These are phyloP conservation scores for Epichloe festucae DNA, from an alignment of 2,329 filamentous ascomycete genomes.

Conservation along the genomic window DNA sequence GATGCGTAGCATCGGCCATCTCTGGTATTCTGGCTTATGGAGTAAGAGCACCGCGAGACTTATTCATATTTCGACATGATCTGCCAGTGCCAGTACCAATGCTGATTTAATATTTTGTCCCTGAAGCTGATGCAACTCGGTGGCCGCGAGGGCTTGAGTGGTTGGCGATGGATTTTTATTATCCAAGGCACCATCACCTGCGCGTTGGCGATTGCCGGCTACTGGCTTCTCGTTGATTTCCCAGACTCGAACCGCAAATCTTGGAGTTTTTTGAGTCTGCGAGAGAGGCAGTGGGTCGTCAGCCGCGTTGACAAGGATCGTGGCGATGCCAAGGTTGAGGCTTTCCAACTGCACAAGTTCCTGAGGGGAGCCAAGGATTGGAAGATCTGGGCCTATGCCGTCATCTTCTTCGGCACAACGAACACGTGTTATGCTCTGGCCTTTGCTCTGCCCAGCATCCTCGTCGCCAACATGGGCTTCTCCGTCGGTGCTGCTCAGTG, in stretches of 20 bases:
- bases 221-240: slow-evolving; percentile 50
- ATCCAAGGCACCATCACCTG: slow-evolving; percentile 42
- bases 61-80: background rate
- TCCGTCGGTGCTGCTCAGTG: slow-evolving; percentile 51
- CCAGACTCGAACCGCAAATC: slow-evolving; percentile 40
- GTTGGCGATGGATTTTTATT: slow-evolving; percentile 59
- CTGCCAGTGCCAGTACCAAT: background rate
- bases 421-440: slow-evolving; percentile 64
- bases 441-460: slow-evolving; percentile 68
- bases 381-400: slow-evolving; percentile 49
- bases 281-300: slow-evolving; percentile 40
- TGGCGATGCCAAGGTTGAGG: slow-evolving; percentile 40
- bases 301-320: slow-evolving; percentile 43
- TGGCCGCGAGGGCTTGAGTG: slow-evolving; percentile 38
- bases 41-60: slow-evolving; percentile 17
- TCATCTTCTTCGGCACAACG: slow-evolving; percentile 53
- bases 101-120: background rate
- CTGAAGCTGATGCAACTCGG: slow-evolving; percentile 46
- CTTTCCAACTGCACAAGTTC: slow-evolving; percentile 36
- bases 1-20: slow-evolving; percentile 52
- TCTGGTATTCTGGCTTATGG: slow-evolving; percentile 59
- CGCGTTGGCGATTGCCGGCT: slow-evolving; percentile 33
- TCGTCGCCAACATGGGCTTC: slow-evolving; percentile 51
- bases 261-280: slow-evolving; percentile 38
- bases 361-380: slow-evolving; percentile 33